These are phyloP conservation scores for Pontederia crassipes DNA, from an alignment of 176 grass and related monocot genomes.

Conservation along the genomic window DNA sequence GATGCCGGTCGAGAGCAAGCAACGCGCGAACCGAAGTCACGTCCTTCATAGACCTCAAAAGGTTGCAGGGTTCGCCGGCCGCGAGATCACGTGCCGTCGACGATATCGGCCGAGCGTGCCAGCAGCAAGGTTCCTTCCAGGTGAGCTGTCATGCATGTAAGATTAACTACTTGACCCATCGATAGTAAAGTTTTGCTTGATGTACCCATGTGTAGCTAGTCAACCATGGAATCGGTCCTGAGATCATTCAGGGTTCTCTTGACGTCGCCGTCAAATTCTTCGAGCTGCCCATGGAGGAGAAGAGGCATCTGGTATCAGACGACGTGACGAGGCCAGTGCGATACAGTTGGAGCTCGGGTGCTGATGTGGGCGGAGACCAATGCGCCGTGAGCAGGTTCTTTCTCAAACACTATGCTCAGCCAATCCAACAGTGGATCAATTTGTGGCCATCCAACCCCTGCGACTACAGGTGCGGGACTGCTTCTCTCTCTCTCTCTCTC, in stretches of 20 bases:
- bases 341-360: slow-evolving; percentile 14
- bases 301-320: slow-evolving; percentile 2
- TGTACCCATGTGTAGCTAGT: not conserved
- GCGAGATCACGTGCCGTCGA: too few relatives aligned
- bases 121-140: too few relatives aligned
- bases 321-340: slow-evolving; percentile 17
- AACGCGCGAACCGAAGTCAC: too few relatives aligned
- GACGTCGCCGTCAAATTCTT: slow-evolving; percentile 16
- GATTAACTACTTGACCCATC: too few relatives aligned
- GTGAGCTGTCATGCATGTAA: too few relatives aligned
- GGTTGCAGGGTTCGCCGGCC: too few relatives aligned
- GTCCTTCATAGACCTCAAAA: too few relatives aligned
- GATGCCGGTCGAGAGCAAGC: too few relatives aligned
- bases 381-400: slow-evolving; percentile 13
- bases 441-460: slow-evolving; percentile 21
- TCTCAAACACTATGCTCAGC: slow-evolving; percentile 22
- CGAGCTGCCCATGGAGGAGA: slow-evolving; percentile 13
- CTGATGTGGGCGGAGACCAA: slow-evolving; percentile 1
- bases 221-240: slow-evolving; percentile 14
- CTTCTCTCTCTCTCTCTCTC: not conserved
- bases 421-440: slow-evolving; percentile 25
- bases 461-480: slow-evolving; percentile 6
- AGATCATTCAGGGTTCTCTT: not conserved
- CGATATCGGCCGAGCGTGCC: too few relatives aligned
- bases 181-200: too few relatives aligned